Conservation (phyloP, 2,329 filamentous ascomycete species). For the Grosmannia serpens region DNA sequence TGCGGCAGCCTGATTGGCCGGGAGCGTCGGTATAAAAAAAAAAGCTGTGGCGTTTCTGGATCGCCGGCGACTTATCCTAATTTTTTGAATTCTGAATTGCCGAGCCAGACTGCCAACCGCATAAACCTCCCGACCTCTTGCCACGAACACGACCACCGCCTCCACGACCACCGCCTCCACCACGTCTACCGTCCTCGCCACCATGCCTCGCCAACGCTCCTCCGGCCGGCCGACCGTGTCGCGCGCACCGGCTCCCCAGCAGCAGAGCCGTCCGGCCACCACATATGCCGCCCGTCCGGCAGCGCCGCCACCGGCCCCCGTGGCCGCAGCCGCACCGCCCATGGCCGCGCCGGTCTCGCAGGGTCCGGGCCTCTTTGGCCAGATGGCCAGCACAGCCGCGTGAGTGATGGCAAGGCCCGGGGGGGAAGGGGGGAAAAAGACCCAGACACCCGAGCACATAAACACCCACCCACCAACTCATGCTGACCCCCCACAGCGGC, state of each 20-base stretch:
- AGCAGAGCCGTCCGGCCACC: constrained; percentile 57
- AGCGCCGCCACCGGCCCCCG: constrained; percentile 25
- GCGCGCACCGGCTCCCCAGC: constrained; percentile 48
- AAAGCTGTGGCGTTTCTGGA: neutral
- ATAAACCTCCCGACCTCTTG: too few species aligned
- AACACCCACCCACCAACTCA: neutral
- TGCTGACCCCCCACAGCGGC: constrained; percentile 50
- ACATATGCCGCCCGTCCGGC: constrained; percentile 47
- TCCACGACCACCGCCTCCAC: neutral
- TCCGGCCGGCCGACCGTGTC: constrained; percentile 48
- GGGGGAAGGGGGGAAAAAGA: neutral
- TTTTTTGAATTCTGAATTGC: neutral
- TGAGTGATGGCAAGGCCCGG: neutral
- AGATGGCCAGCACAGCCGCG: constrained; percentile 95
- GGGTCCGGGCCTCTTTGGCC: constrained; percentile 79
- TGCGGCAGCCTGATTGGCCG: constrained; percentile 9
- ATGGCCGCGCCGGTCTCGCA: constrained; percentile 35
- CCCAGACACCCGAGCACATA: neutral
- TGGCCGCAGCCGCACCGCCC: constrained; percentile 34
- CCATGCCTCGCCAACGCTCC: constrained; percentile 70
- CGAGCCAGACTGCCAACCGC: neutral
- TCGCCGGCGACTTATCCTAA: too few species aligned
- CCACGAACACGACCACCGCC: neutral
- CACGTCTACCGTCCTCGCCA: constrained; percentile 1
- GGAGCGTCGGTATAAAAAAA: constrained; percentile 5